A percentile compares a stretch with the other conserved stretches of the same genome.
phyloP scores from a whole-genome alignment of 257 asterid species.

The Penstemon barbatus region DNA sequence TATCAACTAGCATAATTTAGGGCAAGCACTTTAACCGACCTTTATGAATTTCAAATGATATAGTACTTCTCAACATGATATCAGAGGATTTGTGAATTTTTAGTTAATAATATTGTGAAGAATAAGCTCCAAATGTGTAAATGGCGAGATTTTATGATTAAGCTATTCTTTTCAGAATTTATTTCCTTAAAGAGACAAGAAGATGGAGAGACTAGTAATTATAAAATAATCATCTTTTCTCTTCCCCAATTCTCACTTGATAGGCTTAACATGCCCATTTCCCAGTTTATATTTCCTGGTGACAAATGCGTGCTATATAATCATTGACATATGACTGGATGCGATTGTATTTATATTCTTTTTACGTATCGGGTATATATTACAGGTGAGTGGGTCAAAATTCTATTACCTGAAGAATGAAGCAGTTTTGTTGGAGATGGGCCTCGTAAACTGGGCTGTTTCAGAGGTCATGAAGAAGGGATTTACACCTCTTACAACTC shows the following conservation, averaged over 20 bases:
- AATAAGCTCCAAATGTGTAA: neutral
- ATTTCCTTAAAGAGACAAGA: neutral
- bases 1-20: too few species aligned
- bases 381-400: conserved; percentile 92
- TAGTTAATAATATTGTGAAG: neutral
- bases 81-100: neutral
- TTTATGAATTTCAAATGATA: neutral
- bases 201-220: neutral
- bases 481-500: conserved; percentile 84
- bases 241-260: neutral
- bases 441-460: conserved; percentile 88
- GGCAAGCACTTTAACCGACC: too few species aligned
- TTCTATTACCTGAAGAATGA: conserved; percentile 96
- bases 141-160: neutral
- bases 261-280: neutral
- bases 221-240: neutral
- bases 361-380: conserved; percentile 1
- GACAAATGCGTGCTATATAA: neutral
- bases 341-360: conserved; percentile 1
- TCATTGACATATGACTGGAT: neutral
- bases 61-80: neutral
- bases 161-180: neutral
- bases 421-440: conserved; percentile 91
- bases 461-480: conserved; percentile 91
- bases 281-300: neutral